A percentile compares a stretch with the other conserved stretches of the same genome.
Conservation (phyloP, 1,284 basidiomycete genomes). For the Neonothopanus nambi region DNA sequence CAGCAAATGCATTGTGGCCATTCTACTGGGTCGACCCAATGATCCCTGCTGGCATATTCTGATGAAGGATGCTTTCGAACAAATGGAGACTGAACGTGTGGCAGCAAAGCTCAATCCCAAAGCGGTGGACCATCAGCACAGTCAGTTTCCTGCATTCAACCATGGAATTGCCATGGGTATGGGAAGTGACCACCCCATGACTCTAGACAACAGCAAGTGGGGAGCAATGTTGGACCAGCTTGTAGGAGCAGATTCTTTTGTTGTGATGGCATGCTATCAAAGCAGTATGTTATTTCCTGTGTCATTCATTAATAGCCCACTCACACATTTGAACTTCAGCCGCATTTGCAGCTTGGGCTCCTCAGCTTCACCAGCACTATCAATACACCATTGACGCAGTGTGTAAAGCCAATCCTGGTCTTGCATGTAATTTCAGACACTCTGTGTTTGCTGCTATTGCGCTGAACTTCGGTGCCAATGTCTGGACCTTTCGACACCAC, state of each 20-base stretch:
- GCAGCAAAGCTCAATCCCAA: not conserved
- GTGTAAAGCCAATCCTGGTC: not conserved
- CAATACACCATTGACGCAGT: not conserved
- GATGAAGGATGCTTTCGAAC: not conserved
- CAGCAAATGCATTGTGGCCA: not conserved
- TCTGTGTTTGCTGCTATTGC: not conserved
- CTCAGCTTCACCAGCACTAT: not conserved
- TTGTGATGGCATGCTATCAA: not conserved
- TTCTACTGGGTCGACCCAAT: constrained; percentile 1
- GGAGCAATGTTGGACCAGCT: not conserved
- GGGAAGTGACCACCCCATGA: not conserved
- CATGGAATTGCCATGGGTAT: not conserved
- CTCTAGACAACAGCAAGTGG: not conserved
- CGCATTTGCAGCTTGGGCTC: constrained; percentile 1
- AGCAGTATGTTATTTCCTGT: not conserved
- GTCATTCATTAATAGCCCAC: not conserved
- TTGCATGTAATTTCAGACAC: not conserved
- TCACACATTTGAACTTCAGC: not conserved
- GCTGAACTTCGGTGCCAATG: constrained; percentile 6
- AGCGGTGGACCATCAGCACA: not conserved
- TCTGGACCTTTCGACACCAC: constrained; percentile 8
- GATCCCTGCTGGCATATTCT: not conserved
- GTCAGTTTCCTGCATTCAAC: constrained; percentile 3
- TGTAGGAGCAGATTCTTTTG: not conserved
- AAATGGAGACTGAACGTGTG: not conserved